Evolutionary conservation across 306 rosid genomes (phyloP), one percentile per base, ranked within the genome.

Genomic region (Vigna mungo): DNA sequence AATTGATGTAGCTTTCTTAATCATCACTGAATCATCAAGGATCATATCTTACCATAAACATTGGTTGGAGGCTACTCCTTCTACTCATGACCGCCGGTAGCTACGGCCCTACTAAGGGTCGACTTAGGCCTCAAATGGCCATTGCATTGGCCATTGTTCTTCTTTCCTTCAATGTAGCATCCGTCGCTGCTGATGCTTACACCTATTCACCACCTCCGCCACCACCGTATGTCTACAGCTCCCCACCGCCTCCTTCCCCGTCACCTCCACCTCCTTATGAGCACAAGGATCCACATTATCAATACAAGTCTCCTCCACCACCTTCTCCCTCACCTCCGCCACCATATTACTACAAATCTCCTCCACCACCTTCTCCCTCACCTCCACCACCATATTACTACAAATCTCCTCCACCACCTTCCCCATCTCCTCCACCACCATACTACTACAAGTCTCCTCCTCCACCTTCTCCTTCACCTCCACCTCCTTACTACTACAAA

Each of bases 101-200:
- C 53, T 43, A 85, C 73, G 86, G 36, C 88, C 88, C 88, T 78
- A 10, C 39, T 9, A 64, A 78, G 89, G 96, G 93, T 78, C 88
- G 82, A 76, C 76, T 53, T 39, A 32, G 84, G 86, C 32, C 52
- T 10, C 51, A 18, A 65, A 65, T 65, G 71, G 85, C 87, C 49
- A 49, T 85, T 56, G 88, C 90, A 14, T 77, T 90, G 11, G 86
- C 90, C 43, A 8, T 87, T 18, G 32, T 84, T 2, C 14, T 85
- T 16, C 61, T 90, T 73, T 81, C 91, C 0, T 68, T 67, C 53
- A 85, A 88, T 84, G 93, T 85, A 43, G 90, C 20, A n/a, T 83
- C 83, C 0, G 88, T 85, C 16, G 92, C 84, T 3, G 80, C 76
- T 60, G 87, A 90, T 37, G 11, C 71, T 1, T 88, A 90, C 51